These are phyloP conservation scores for Psilocybe sp. DNA, from an alignment of 768 basidiomycete genomes.

Conservation along the genomic window DNA sequence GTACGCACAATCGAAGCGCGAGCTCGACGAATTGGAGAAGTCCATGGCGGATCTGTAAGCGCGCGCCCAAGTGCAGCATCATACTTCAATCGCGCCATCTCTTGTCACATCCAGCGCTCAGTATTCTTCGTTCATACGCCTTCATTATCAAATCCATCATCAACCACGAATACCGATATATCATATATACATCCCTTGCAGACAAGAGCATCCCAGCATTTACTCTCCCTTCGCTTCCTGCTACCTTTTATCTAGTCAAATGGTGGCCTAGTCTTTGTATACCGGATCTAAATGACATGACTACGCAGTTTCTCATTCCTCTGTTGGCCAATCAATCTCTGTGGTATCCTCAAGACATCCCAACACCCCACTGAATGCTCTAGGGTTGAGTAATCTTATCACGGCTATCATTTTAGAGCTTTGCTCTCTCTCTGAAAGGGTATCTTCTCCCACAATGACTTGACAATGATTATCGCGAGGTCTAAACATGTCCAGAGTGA, in stretches of 20 bases:
- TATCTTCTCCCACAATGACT: too few relatives aligned
- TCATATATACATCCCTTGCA: too few relatives aligned
- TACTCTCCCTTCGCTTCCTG: conserved; percentile 3
- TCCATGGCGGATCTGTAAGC: conserved; percentile 71
- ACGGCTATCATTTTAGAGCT: not conserved
- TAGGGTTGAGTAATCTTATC: not conserved
- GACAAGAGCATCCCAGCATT: not conserved
- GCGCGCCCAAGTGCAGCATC: not conserved
- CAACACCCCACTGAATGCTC: not conserved
- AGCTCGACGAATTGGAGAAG: conserved; percentile 79
- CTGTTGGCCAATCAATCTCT: not conserved
- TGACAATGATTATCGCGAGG: too few relatives aligned
- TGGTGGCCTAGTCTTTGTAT: conserved; percentile 14
- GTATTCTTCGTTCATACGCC: not conserved
- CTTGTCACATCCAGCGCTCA: not conserved
- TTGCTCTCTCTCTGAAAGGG: not conserved
- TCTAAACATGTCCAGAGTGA: too few relatives aligned
- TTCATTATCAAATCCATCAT: too few relatives aligned
- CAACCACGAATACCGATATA: too few relatives aligned
- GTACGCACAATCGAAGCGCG: conserved; percentile 69
- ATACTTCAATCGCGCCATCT: not conserved
- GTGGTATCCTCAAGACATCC: not conserved
- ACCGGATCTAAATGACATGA: conserved; percentile 14
- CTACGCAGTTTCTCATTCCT: not conserved
- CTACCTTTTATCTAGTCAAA: conserved; percentile 7